Base-by-base conservation (phyloP, 495 filamentous ascomycete genomes). In the Venustampulla echinocandica region DNA sequence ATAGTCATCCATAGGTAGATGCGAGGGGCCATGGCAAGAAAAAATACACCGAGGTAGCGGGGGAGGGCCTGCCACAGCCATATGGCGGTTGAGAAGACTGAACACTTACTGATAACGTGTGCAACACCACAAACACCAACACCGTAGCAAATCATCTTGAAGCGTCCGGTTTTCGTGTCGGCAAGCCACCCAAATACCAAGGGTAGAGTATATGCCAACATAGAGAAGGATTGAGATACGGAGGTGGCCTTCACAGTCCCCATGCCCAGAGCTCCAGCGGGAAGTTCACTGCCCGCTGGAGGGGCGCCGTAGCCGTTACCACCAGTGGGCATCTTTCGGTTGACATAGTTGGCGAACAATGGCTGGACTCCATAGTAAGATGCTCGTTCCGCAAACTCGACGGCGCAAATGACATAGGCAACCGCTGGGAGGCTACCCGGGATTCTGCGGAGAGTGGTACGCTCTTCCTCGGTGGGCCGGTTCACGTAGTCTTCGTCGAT, bases 311-410 rank as follows among this genome's bases (percentile, higher is more conserved):
- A 73, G 27, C 79, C 79, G 56, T 81, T 81, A 23, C 80, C 80
- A 47, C 69, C 71, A 0, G 30, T 24, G 1, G 81, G 82, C 13
- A 84, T 69, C 20, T 70, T 64, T 38, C 77, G 70, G 53, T 85
- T 79, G 55, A 87, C 78, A 68, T 82, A 88, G 56, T 85, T 83
- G 58, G 69, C 64, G 56, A 76, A 82, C 30, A 87, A 75, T 24
- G 73, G 75, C n/a, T 73, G 79, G 10, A 79, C 81, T 37, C 84
- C 85, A 60, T 87, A 87, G 69, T 84, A 88, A 4, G 80, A 82
- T 62, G 86, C 84, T 33, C 84, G 80, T 67, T 90, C 85, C 63
- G 77, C 82, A 50, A 87, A 63, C 64, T 90, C 85, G 23, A 81
- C 73, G 0, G 74, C 47, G 50, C 77, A 82, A 24, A 81, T 69